Percentiles rank a stretch among this genome's conserved stretches.
These are phyloP conservation scores for Teunomyces atbi DNA, from an alignment of 805 yeast genomes.

Conservation along the genomic window DNA sequence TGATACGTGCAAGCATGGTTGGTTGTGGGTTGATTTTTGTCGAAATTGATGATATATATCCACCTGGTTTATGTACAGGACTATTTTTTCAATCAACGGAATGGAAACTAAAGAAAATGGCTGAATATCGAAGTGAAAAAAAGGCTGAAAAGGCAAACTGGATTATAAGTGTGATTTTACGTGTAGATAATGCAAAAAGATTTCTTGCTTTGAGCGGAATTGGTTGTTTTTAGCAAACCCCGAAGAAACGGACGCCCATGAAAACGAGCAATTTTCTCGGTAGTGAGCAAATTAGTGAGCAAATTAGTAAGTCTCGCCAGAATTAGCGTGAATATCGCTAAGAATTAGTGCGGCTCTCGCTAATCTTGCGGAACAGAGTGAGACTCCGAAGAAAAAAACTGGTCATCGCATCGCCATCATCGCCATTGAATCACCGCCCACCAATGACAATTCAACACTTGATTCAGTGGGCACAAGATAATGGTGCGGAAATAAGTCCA, in stretches of 20 bases:
- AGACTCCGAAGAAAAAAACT: no score
- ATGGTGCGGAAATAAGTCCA: constrained; percentile 29
- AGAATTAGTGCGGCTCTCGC: neutral
- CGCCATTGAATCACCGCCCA: neutral
- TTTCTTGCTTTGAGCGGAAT: no score
- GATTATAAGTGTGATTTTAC: no score
- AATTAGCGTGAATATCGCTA: no score
- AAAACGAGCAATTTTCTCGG: neutral
- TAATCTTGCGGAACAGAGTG: neutral
- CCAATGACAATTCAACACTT: constrained; percentile 10
- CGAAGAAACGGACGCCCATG: no score
- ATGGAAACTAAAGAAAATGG: neutral
- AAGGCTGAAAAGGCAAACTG: no score
- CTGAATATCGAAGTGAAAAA: no score
- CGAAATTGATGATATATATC: neutral
- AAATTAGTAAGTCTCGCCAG: no score
- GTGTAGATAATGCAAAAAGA: no score
- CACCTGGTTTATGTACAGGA: neutral
- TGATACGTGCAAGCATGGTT: constrained; percentile 2
- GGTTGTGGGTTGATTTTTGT: constrained; percentile 2
- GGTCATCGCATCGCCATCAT: no score
- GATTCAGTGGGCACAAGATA: constrained; percentile 28
- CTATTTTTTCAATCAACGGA: neutral
- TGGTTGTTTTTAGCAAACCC: neutral
- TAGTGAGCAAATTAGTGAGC: neutral